A percentile compares a stretch with the other conserved stretches of the same genome.
Evolutionary conservation across 2,329 filamentous ascomycete genomes (phyloP).

Genomic region (Ceratocystis alfenasii): DNA sequence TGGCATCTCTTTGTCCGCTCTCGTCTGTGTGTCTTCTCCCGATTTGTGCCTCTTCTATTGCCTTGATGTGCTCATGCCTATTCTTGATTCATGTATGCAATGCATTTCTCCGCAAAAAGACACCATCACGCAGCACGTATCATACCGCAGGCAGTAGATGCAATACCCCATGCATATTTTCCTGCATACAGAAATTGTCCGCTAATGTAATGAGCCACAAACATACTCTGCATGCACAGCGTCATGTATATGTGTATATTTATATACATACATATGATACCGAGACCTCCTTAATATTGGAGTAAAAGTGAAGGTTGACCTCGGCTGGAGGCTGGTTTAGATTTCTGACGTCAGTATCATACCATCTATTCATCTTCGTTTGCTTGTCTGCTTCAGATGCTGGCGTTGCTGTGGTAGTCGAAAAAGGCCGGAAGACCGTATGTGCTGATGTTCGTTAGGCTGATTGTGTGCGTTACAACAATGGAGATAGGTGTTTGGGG

Average conservation of each 20-base stretch:
- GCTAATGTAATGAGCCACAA: too few species aligned
- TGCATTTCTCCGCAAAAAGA: neutral
- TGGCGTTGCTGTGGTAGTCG: neutral
- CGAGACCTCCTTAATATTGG: constrained; percentile 1
- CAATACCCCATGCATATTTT: too few species aligned
- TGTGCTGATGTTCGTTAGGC: neutral
- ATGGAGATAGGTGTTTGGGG: too few species aligned
- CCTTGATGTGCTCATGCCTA: too few species aligned
- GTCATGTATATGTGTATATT: too few species aligned
- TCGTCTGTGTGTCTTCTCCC: neutral
- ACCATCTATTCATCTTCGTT: neutral
- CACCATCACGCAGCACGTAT: too few species aligned
- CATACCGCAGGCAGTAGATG: too few species aligned
- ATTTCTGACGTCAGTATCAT: constrained; percentile 4
- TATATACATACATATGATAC: neutral
- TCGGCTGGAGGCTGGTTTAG: neutral
- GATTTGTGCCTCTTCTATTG: neutral
- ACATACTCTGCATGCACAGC: too few species aligned
- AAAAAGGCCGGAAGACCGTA: neutral
- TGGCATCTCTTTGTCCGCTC: neutral
- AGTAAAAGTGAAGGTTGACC: neutral
- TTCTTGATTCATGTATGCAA: neutral
- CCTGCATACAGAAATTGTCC: too few species aligned
- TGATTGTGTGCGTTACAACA: neutral
- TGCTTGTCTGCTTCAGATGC: neutral